Evolutionary conservation across 1,139 yeast species (phyloP).

Genomic region (Saccharomyces hybrid): DNA sequence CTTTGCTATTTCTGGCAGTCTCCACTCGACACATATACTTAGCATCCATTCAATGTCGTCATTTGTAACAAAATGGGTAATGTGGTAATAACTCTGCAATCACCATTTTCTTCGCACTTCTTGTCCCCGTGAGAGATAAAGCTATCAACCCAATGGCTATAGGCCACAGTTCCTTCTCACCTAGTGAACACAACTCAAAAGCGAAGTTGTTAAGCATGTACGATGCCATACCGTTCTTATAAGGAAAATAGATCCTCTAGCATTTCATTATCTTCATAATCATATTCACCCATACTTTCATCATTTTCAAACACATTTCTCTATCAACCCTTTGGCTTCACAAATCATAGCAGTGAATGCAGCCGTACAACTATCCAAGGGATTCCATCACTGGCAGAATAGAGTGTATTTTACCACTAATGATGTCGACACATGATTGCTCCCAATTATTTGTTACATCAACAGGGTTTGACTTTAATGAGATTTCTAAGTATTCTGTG

Average conservation of each 20-base stretch:
- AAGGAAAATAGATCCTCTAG: constrained; percentile 31
- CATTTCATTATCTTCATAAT: constrained; percentile 7
- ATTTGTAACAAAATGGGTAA: constrained; percentile 51
- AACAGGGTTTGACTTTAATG: constrained; percentile 33
- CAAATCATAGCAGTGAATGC: constrained; percentile 58
- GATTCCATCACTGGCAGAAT: constrained; percentile 56
- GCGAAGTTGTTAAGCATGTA: constrained; percentile 57
- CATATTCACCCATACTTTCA: constrained; percentile 5
- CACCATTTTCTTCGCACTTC: constrained; percentile 31
- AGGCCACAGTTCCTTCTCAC: constrained; percentile 46
- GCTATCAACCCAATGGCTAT: constrained; percentile 56
- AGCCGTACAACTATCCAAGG: constrained; percentile 60
- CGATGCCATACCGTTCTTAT: constrained; percentile 46
- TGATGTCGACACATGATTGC: constrained; percentile 50
- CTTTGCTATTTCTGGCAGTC: constrained; percentile 47
- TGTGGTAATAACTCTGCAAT: constrained; percentile 58
- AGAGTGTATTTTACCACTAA: constrained; percentile 51
- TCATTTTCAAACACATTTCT: constrained; percentile 24
- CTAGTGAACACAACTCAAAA: constrained; percentile 33
- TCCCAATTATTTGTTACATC: constrained; percentile 47
- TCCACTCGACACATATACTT: constrained; percentile 46
- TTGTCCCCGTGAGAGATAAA: constrained; percentile 34
- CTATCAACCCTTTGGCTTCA: constrained; percentile 56
- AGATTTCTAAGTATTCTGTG: constrained; percentile 37
- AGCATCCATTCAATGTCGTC: constrained; percentile 80